These are phyloP conservation scores for Pythium myriotylum DNA, from an alignment of 352 stramenopile genomes.

Conservation along the genomic window DNA sequence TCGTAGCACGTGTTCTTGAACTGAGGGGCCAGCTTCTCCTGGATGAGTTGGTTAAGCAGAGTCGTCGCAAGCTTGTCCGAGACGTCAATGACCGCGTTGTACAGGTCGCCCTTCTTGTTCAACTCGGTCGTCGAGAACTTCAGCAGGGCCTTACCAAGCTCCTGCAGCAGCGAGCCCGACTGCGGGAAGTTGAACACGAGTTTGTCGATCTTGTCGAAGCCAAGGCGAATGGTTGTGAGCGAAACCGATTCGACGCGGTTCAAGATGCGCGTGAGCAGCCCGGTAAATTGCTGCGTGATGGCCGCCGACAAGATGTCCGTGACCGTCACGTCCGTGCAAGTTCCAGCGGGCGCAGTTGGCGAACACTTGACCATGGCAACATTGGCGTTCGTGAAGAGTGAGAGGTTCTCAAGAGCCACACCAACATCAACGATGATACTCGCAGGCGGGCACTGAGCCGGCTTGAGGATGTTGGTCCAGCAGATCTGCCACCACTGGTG, in stretches of 20 bases:
- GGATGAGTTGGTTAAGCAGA: slow-evolving; percentile 55
- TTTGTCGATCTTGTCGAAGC: slow-evolving; percentile 53
- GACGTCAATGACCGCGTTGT: slow-evolving; percentile 47
- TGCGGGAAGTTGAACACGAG: slow-evolving; percentile 53
- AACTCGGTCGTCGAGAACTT: slow-evolving; percentile 49
- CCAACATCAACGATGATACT: slow-evolving; percentile 42
- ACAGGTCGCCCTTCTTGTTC: slow-evolving; percentile 71
- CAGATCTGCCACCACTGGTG: slow-evolving; percentile 69
- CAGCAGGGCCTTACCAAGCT: slow-evolving; percentile 50
- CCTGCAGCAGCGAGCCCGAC: slow-evolving; percentile 41
- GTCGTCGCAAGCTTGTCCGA: slow-evolving; percentile 45
- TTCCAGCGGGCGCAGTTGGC: slow-evolving; percentile 30
- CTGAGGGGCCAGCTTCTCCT: slow-evolving; percentile 33
- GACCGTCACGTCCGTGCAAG: slow-evolving; percentile 54
- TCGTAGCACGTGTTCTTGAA: slow-evolving; percentile 59
- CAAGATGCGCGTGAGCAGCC: slow-evolving; percentile 33
- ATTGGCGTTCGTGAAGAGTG: slow-evolving; percentile 35
- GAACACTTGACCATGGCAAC: slow-evolving; percentile 45
- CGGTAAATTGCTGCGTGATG: slow-evolving; percentile 35
- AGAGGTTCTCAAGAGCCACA: slow-evolving; percentile 40
- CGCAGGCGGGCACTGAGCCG: slow-evolving; percentile 41
- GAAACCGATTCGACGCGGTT: slow-evolving; percentile 37
- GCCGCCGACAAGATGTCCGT: slow-evolving; percentile 43
- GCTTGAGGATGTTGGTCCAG: slow-evolving; percentile 58
- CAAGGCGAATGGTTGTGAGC: slow-evolving; percentile 36